phyloP scores from a whole-genome alignment of 2,329 filamentous ascomycete species.

The Talaromyces sp. region DNA sequence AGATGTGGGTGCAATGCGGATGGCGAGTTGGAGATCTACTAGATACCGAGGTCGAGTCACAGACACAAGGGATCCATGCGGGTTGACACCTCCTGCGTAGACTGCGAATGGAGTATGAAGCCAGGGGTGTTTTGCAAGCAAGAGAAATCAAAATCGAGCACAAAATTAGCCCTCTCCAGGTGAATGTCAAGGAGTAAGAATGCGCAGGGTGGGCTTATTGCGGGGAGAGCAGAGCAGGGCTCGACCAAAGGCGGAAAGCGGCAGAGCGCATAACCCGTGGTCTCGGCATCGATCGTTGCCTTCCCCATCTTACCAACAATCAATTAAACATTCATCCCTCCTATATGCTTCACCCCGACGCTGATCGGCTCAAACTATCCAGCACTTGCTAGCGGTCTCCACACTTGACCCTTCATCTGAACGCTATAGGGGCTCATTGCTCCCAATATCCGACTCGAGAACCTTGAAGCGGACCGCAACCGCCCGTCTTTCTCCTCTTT shows the following conservation, averaged over 20 bases:
- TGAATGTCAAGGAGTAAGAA: conserved; percentile 10
- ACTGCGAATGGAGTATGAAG: not conserved
- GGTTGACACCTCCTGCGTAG: conserved; percentile 14
- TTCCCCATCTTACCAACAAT: conserved; percentile 11
- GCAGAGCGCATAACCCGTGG: conserved; percentile 21
- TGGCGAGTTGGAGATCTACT: conserved; percentile 9
- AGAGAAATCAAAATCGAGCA: not conserved
- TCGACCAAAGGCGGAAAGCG: conserved; percentile 23
- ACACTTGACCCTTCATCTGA: not conserved
- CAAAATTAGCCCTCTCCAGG: not conserved
- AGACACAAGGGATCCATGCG: conserved; percentile 23
- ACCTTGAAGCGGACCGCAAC: not conserved
- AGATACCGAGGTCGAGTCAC: conserved; percentile 23
- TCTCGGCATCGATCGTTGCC: conserved; percentile 13
- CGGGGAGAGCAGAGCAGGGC: conserved; percentile 14
- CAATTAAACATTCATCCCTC: not conserved
- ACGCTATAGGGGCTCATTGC: not conserved
- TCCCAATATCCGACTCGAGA: not conserved
- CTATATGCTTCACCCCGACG: not conserved
- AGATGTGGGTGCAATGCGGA: conserved; percentile 16
- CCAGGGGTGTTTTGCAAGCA: not conserved
- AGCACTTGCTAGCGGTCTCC: not conserved
- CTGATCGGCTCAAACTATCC: conserved; percentile 1
- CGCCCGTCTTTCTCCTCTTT: conserved; percentile 21
- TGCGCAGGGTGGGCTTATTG: conserved; percentile 15